Conservation (phyloP, 371 early-diverging fungal species). For the Catenaria anguillulae region DNA sequence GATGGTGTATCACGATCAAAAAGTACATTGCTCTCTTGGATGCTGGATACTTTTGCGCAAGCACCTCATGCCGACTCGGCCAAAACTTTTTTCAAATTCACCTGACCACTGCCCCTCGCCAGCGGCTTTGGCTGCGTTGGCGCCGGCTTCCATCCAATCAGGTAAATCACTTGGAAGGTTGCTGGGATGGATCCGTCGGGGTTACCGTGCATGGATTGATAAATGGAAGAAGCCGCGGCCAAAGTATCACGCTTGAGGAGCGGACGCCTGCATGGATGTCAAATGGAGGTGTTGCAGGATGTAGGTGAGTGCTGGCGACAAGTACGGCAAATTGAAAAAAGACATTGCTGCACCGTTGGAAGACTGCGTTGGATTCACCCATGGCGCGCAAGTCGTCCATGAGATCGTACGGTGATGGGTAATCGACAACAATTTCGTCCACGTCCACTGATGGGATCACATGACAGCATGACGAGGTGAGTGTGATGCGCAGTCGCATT, state of each 20-base stretch:
- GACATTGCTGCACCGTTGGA: conserved; percentile 33
- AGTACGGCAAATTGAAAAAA: neutral
- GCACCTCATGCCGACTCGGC: too few species aligned
- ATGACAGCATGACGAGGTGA: too few species aligned
- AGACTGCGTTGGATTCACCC: conserved; percentile 93
- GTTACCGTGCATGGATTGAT: conserved; percentile 78
- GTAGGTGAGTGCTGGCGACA: too few species aligned
- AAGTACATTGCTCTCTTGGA: too few species aligned
- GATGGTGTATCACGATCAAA: too few species aligned
- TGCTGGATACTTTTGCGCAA: too few species aligned
- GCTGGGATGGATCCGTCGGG: conserved; percentile 83
- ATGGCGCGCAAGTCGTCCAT: conserved; percentile 77
- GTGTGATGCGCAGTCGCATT: too few species aligned
- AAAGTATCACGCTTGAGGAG: conserved; percentile 63
- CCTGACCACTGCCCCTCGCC: conserved; percentile 50
- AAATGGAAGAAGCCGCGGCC: conserved; percentile 69
- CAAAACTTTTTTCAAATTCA: conserved; percentile 49
- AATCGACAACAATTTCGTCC: conserved; percentile 80
- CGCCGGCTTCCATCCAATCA: conserved; percentile 83
- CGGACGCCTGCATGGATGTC: conserved; percentile 31
- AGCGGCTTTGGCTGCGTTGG: conserved; percentile 52
- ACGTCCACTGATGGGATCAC: conserved; percentile 52
- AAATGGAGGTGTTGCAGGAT: too few species aligned
- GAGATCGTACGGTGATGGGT: conserved; percentile 81
- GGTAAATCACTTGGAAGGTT: conserved; percentile 76